phyloP scores from a whole-genome alignment of 2,329 filamentous ascomycete species.

The Ploettnerulaceae sp. region DNA sequence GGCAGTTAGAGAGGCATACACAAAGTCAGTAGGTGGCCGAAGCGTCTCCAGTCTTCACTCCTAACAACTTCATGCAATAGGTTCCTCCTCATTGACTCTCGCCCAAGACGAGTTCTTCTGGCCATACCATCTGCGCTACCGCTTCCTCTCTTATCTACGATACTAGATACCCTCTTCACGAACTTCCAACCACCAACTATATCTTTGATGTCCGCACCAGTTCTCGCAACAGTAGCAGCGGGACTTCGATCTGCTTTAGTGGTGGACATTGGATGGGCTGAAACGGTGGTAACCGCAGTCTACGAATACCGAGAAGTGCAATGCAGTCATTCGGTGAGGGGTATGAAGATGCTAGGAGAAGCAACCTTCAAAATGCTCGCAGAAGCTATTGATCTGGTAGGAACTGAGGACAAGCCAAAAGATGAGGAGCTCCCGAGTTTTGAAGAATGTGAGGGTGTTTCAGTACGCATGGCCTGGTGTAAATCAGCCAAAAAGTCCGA shows the following conservation, averaged over 20 bases:
- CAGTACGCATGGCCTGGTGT: slow-evolving; percentile 76
- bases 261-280: slow-evolving; percentile 87
- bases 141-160: slow-evolving; percentile 68
- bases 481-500: slow-evolving; percentile 31
- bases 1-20: slow-evolving; percentile 73
- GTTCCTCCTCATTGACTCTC: slow-evolving; percentile 66
- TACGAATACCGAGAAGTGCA: slow-evolving; percentile 86
- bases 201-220: slow-evolving; percentile 72
- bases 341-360: slow-evolving; percentile 65
- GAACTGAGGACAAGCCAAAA: slow-evolving; percentile 11
- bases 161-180: slow-evolving; percentile 74
- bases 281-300: slow-evolving; percentile 78
- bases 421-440: slow-evolving; percentile 50
- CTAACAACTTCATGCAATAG: slow-evolving; percentile 36
- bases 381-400: slow-evolving; percentile 34
- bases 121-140: slow-evolving; percentile 75
- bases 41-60: slow-evolving; percentile 10
- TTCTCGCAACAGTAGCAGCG: slow-evolving; percentile 70
- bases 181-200: slow-evolving; percentile 76
- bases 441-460: slow-evolving; percentile 75
- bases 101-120: slow-evolving; percentile 68
- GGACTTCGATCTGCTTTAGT: slow-evolving; percentile 83
- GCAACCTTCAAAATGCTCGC: slow-evolving; percentile 63
- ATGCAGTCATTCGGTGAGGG: slow-evolving; percentile 65
- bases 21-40: slow-evolving; percentile 58